Conservation (phyloP, 2,329 filamentous ascomycete genomes). For the Diaporthe capsici region DNA sequence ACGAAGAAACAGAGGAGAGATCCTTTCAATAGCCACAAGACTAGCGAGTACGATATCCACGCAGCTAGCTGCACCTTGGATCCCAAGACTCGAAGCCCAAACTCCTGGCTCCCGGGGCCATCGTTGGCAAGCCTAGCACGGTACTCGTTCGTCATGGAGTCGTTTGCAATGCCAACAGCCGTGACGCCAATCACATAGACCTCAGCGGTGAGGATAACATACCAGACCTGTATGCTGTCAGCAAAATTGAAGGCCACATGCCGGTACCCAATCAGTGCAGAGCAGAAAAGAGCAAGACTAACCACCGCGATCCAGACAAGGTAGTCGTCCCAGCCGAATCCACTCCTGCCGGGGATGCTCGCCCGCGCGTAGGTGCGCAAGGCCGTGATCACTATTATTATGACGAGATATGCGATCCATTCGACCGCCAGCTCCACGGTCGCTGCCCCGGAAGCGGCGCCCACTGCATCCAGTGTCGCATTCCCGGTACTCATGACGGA, state of each 20-base stretch:
- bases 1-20: slow-evolving; percentile 70
- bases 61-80: slow-evolving; percentile 70
- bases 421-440: slow-evolving; percentile 22
- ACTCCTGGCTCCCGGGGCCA: slow-evolving; percentile 32
- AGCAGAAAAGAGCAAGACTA: neutral
- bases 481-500: slow-evolving; percentile 36
- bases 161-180: slow-evolving; percentile 66
- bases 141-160: slow-evolving; percentile 67
- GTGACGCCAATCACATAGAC: slow-evolving; percentile 35
- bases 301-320: slow-evolving; percentile 47
- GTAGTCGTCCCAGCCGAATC: slow-evolving; percentile 50
- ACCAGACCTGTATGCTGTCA: neutral
- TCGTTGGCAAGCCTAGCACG: slow-evolving; percentile 55
- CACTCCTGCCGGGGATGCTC: slow-evolving; percentile 45
- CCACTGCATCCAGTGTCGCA: slow-evolving; percentile 36
- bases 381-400: slow-evolving; percentile 47
- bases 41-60: slow-evolving; percentile 67
- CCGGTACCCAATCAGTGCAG: neutral
- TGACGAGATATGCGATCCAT: slow-evolving; percentile 44
- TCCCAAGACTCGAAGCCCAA: slow-evolving; percentile 59
- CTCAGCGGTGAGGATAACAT: neutral
- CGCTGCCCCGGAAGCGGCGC: slow-evolving; percentile 33
- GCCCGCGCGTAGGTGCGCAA: slow-evolving; percentile 51
- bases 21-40: slow-evolving; percentile 69
- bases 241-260: neutral